Base-by-base conservation (phyloP, 805 yeast species). In the Yarrowia sp. region DNA sequence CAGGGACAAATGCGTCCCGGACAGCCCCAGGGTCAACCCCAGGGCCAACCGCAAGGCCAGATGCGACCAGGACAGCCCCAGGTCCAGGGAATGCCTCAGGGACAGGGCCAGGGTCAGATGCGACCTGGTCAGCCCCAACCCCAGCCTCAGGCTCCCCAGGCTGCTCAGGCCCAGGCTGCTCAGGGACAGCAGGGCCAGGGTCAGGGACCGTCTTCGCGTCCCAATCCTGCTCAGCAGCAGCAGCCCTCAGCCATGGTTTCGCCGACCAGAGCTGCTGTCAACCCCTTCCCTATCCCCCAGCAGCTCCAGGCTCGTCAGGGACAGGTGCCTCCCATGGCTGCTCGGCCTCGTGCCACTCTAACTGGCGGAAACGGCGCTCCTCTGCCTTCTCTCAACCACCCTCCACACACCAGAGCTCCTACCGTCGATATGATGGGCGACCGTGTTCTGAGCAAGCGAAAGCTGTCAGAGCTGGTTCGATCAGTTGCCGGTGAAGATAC, bases 371-470 rank as follows among this genome's bases (percentile, higher is more conserved):
- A 85, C 65, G 95, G 96, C 1, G 82, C 87, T 66, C 78, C 85
- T 76, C 78, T 87, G 65, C 80, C 96, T 69, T 81, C 89, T 28
- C 75, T 92, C 65, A 85, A 90, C 16, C 84, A 92, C 1, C 97
- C 97, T 0, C 90, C 89, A 0, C 72, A 86, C 62, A 78, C 85
- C 56, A 87, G 85, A 68, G 82, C 92, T 49, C 97, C 96, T 21
- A 85, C 88, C 4, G 90, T 88, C 72, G 97, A 92, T 71, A 79
- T 90, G 69, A 90, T 86, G 36, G 77, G 75, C 17, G 79, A 77
- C 66, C 71, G 97, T 28, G 96, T 92, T 1, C 79, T 95, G 72
- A 88, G 95, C 41, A 95, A 95, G 75, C 81, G 99, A 61, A 95
- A 95, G 74, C 80, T 95, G 69, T 83, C 89, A 68, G 99, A 95